Conservation (phyloP, 352 stramenopile genomes). For the Globisporangium orthogonon region DNA sequence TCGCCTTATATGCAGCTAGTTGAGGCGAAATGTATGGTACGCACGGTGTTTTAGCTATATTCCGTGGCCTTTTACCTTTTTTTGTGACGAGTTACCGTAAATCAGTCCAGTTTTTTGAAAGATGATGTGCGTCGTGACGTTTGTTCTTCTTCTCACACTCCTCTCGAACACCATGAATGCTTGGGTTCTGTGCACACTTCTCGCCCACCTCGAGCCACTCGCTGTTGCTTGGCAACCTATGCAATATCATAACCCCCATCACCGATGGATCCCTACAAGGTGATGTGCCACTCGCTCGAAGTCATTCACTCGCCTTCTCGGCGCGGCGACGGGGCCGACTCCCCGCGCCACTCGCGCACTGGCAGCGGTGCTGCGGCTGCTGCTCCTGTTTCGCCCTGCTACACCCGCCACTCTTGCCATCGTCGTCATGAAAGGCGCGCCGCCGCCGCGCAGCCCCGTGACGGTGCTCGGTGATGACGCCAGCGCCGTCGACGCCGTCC, state of each 20-base stretch:
- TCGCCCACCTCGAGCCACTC: neutral
- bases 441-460: slow-evolving; percentile 7
- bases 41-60: too few relatives aligned
- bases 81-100: neutral
- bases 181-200: neutral
- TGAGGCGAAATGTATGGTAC: too few relatives aligned
- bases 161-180: neutral
- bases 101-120: neutral
- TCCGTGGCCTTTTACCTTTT: too few relatives aligned
- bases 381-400: neutral
- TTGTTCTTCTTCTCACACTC: neutral
- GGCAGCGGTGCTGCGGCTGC: neutral
- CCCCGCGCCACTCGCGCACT: neutral
- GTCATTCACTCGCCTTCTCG: too few relatives aligned
- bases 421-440: slow-evolving; percentile 5
- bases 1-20: too few relatives aligned
- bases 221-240: neutral
- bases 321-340: too few relatives aligned
- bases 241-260: neutral
- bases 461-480: slow-evolving; percentile 8
- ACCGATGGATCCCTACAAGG: neutral
- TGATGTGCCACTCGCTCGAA: too few relatives aligned
- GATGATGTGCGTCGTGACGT: neutral
- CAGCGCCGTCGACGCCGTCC: neutral
- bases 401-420: neutral